Evolutionary conservation across 768 basidiomycete species (phyloP).

Genomic region (Chiua virens): DNA sequence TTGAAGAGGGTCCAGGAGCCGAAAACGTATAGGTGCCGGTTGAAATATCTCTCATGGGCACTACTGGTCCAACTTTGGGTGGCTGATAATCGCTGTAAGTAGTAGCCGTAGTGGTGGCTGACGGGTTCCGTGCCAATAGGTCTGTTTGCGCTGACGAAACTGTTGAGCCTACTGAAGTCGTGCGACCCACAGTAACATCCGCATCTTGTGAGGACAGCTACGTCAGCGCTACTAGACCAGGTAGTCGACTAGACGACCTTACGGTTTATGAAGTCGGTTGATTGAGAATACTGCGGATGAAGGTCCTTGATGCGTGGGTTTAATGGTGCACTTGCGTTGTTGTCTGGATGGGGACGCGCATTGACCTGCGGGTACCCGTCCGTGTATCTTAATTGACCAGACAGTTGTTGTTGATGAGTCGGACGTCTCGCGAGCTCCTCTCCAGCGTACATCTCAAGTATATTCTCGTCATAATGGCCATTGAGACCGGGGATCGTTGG

Average conservation of each 20-base stretch:
- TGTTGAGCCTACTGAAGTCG: slow-evolving; percentile 31
- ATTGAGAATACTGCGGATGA: slow-evolving; percentile 16
- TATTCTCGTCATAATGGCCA: slow-evolving; percentile 27
- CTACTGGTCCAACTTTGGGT: slow-evolving; percentile 16
- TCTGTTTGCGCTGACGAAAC: slow-evolving; percentile 27
- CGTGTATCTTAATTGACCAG: slow-evolving; percentile 18
- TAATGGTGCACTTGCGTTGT: slow-evolving; percentile 3
- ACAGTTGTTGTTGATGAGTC: slow-evolving; percentile 19
- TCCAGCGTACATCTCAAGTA: slow-evolving; percentile 23
- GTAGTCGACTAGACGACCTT: slow-evolving; percentile 9
- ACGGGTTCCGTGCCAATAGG: slow-evolving; percentile 23
- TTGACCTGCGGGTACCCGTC: slow-evolving; percentile 16
- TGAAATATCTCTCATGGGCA: slow-evolving; percentile 15
- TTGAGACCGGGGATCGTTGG: slow-evolving; percentile 28
- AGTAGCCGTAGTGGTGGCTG: slow-evolving; percentile 27
- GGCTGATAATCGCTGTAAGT: slow-evolving; percentile 17
- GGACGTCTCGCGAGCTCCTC: slow-evolving; percentile 19
- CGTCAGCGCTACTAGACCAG: slow-evolving; percentile 2
- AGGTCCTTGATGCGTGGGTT: slow-evolving; percentile 20
- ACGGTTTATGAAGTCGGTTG: slow-evolving; percentile 25
- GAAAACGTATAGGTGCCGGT: slow-evolving; percentile 18
- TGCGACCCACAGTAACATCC: slow-evolving; percentile 22
- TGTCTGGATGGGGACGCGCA: slow-evolving; percentile 14
- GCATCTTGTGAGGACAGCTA: slow-evolving; percentile 10
- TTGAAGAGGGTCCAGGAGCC: slow-evolving; percentile 24